Evolutionary conservation across 345 rosid genomes (phyloP).

Genomic region (Gossypium mustelinum): DNA sequence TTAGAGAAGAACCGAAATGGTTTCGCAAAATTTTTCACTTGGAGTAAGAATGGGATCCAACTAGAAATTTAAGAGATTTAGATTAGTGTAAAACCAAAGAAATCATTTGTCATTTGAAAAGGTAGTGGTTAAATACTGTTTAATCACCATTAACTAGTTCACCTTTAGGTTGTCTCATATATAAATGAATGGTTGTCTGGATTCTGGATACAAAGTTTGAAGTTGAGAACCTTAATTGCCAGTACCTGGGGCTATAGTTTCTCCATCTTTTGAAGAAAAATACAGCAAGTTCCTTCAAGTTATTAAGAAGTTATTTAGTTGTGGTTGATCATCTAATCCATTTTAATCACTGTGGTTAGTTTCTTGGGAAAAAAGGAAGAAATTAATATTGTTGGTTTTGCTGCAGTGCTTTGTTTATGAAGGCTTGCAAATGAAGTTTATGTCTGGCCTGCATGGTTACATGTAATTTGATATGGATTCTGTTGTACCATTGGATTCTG

Average conservation of each 20-base stretch:
- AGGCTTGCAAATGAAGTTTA: conserved; percentile 7
- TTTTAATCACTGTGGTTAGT: not conserved
- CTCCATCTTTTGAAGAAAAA: not conserved
- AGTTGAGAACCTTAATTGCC: too few relatives aligned
- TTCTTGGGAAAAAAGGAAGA: not conserved
- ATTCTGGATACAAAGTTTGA: too few relatives aligned
- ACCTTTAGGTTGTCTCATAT: conserved; percentile 7
- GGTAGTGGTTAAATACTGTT: conserved; percentile 33
- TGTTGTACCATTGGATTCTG: not conserved
- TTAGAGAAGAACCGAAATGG: conserved; percentile 82
- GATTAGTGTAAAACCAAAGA: conserved; percentile 7
- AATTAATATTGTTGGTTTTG: not conserved
- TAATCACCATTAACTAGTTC: conserved; percentile 20
- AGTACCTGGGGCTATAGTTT: too few relatives aligned
- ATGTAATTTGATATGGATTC: not conserved
- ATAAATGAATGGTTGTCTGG: conserved; percentile 9
- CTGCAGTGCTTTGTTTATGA: not conserved
- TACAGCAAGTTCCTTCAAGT: too few relatives aligned
- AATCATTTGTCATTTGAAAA: not conserved
- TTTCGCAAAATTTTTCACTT: conserved; percentile 77
- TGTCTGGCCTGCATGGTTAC: not conserved
- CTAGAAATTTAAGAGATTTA: conserved; percentile 49
- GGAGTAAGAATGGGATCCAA: conserved; percentile 82
- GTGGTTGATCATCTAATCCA: not conserved
- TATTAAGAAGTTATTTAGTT: too few relatives aligned